phyloP scores from a whole-genome alignment of 306 rosid genomes.

The Cicer cuneatum region DNA sequence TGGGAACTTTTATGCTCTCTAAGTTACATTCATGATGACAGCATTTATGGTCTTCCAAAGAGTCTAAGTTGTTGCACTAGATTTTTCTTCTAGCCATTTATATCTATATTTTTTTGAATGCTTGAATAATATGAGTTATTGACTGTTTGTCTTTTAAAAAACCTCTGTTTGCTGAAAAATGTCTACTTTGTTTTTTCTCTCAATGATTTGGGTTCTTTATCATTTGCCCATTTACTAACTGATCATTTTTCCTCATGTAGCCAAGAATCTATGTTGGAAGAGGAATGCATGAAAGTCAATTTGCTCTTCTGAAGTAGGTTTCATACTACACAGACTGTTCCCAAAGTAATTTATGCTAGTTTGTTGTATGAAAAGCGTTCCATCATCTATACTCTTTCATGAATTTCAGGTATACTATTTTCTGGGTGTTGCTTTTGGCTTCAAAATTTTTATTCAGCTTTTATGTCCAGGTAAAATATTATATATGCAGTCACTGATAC shows the following conservation, averaged over 20 bases:
- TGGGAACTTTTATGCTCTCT: conserved; percentile 6
- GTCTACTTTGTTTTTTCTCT: background rate
- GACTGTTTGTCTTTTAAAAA: conserved; percentile 22
- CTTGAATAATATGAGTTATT: conserved; percentile 15
- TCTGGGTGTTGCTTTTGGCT: conserved; percentile 84
- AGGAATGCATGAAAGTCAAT: conserved; percentile 98
- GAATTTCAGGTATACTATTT: conserved; percentile 85
- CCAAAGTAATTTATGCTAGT: conserved; percentile 28
- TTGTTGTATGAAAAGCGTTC: conserved; percentile 39
- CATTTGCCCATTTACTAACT: conserved; percentile 38
- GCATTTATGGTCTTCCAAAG: conserved; percentile 16
- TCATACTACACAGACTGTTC: conserved; percentile 27
- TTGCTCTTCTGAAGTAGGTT: conserved; percentile 84
- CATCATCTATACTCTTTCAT: conserved; percentile 44
- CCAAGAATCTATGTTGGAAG: conserved; percentile 95
- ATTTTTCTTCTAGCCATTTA: conserved; percentile 21
- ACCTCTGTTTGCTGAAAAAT: conserved; percentile 12
- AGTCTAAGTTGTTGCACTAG: conserved; percentile 13
- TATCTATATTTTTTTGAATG: conserved; percentile 22
- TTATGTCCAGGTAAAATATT: conserved; percentile 69
- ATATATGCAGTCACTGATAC: conserved; percentile 21
- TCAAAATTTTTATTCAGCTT: conserved; percentile 80
- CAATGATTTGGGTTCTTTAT: conserved; percentile 32
- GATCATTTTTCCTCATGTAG: conserved; percentile 56
- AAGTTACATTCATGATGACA: conserved; percentile 5